These are phyloP conservation scores for Penicillium turbatum DNA, from an alignment of 495 filamentous ascomycete species.

Conservation along the genomic window DNA sequence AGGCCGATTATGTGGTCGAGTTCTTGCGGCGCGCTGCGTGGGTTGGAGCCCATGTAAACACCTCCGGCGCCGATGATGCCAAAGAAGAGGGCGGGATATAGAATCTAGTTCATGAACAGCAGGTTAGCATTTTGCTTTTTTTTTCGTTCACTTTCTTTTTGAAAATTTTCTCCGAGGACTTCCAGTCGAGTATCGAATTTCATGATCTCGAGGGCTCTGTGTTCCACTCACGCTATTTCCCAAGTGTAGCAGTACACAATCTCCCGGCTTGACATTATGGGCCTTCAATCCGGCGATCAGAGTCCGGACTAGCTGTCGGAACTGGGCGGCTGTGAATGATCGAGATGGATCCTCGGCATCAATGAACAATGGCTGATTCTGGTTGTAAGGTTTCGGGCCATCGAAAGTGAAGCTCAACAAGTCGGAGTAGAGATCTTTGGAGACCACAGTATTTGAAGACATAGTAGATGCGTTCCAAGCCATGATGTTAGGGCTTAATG, in stretches of 20 bases:
- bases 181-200: neutral
- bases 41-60: conserved; percentile 38
- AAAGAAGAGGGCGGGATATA: conserved; percentile 47
- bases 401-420: conserved; percentile 41
- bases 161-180: neutral
- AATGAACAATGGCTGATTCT: conserved; percentile 48
- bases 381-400: conserved; percentile 32
- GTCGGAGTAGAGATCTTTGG: conserved; percentile 31
- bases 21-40: conserved; percentile 30
- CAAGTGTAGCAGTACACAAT: conserved; percentile 57
- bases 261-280: conserved; percentile 49
- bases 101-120: conserved; percentile 31
- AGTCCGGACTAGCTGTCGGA: conserved; percentile 45
- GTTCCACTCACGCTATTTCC: conserved; percentile 55
- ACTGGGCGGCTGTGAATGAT: conserved; percentile 50
- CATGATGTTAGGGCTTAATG: conserved; percentile 18
- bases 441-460: conserved; percentile 2
- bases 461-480: conserved; percentile 31
- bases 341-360: conserved; percentile 52
- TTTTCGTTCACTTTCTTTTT: neutral
- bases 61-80: conserved; percentile 45
- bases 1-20: conserved; percentile 30
- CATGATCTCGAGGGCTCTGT: neutral
- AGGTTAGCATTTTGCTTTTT: conserved; percentile 10
- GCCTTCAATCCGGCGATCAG: conserved; percentile 54